Evolutionary conservation across 495 filamentous ascomycete genomes (phyloP), one percentile per base, ranked within the genome.

Genomic region (Aspergillus ostianus): DNA sequence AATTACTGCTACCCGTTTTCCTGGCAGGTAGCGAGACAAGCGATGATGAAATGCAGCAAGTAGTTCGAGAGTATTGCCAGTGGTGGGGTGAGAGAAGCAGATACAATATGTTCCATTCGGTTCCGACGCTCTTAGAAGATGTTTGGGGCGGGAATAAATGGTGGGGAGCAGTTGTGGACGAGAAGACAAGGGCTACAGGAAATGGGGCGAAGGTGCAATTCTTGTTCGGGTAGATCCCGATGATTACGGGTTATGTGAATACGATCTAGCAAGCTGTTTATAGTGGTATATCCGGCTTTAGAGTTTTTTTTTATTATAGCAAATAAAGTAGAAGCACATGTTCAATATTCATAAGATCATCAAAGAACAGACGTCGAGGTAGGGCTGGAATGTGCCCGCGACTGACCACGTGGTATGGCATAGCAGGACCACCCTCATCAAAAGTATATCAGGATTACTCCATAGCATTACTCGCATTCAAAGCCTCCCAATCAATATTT

Each of bases 71-170:
- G 7, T 70, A 65, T 30, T 70, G 70, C 59, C 46, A 47, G 19
- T 63, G 54, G 47, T 70, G 67, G 67, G 57, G 54, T 23, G 45
- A 55, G 30, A 58, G 53, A 15, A 69, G 52, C 27, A 49, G 65
- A n/a, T 72, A 72, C 57, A 55, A 62, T 49, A 64, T 72, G 66
- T 70, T 68, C 30, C 54, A 52, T 27, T 63, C 63, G 10, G 66
- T 60, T 15, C 56, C 64, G 0, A 47, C 36, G 0, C 47, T 66
- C 10, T 47, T 66, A n/a, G 53, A 66, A 17, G 64, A 66, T 20
- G 59, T 66, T 4, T 66, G 64, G 64, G 27, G 55, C 6, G 29
- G 36, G 5, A 46, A 50, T 13, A 57, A 50, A 21, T 66, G 60
- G 64, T 63, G 60, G 64, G 60, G 57, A 4, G 53, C 53, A 1